phyloP scores from a whole-genome alignment of 2,329 filamentous ascomycete species.

The Rhinocladiella mackenziei region DNA sequence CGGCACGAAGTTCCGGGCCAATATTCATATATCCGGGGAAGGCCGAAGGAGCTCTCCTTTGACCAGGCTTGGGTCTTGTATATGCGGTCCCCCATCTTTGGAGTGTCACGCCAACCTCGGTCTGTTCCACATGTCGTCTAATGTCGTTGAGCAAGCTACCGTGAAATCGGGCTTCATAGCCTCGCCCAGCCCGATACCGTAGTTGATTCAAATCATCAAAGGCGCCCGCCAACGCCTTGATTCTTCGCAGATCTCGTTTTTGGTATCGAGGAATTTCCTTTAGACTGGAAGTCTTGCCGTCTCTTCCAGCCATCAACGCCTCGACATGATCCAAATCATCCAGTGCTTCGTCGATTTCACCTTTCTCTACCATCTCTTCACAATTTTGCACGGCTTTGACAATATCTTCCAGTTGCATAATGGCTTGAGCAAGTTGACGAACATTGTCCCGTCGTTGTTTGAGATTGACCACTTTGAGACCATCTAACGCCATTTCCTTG shows the following conservation, averaged over 20 bases:
- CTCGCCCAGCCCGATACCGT: constrained; percentile 76
- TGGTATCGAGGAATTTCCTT: constrained; percentile 26
- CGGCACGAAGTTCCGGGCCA: constrained; percentile 64
- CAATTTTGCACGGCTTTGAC: constrained; percentile 71
- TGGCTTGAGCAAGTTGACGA: constrained; percentile 73
- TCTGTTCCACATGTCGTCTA: constrained; percentile 70
- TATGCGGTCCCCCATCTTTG: constrained; percentile 79
- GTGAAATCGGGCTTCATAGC: constrained; percentile 77
- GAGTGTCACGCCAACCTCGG: constrained; percentile 69
- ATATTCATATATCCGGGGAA: constrained; percentile 76
- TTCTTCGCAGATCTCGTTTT: constrained; percentile 63
- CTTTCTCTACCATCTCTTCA: constrained; percentile 75
- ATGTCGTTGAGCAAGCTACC: constrained; percentile 74
- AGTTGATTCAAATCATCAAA: constrained; percentile 71
- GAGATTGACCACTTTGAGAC: constrained; percentile 79
- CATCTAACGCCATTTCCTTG: constrained; percentile 77
- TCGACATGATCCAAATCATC: constrained; percentile 74
- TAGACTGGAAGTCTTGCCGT: constrained; percentile 28
- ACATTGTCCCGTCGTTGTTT: constrained; percentile 79
- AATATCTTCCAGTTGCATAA: constrained; percentile 75
- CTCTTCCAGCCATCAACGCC: constrained; percentile 66
- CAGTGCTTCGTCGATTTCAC: constrained; percentile 77
- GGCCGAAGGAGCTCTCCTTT: constrained; percentile 62
- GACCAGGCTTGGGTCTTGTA: constrained; percentile 64
- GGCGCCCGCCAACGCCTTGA: constrained; percentile 76